These are phyloP conservation scores for Raddia guianensis DNA, from an alignment of 176 grass and related monocot species.

Conservation along the genomic window DNA sequence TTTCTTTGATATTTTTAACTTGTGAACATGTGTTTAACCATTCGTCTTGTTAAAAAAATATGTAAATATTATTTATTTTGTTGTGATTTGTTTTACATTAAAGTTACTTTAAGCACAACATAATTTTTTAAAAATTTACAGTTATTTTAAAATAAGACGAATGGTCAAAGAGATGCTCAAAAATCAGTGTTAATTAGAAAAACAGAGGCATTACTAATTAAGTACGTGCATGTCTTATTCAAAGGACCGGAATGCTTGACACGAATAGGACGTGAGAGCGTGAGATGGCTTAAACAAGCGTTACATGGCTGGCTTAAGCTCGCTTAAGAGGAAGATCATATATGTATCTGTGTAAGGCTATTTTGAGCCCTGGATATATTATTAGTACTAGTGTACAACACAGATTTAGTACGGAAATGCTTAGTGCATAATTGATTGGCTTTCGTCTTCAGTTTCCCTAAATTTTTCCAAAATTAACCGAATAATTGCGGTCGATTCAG, in stretches of 20 bases:
- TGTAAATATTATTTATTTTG: no score
- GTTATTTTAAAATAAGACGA: no score
- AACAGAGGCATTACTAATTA: no score
- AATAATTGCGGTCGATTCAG: conserved; percentile 2
- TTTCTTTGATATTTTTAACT: no score
- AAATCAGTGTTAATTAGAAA: no score
- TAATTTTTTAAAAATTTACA: no score
- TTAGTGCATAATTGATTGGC: neutral
- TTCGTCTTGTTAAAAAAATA: no score
- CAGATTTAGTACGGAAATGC: neutral
- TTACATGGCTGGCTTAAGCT: neutral
- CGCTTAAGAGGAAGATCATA: neutral
- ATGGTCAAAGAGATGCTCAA: no score
- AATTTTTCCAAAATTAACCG: neutral
- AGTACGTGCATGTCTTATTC: neutral
- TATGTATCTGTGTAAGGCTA: neutral
- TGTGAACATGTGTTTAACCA: no score
- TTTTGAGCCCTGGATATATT: neutral
- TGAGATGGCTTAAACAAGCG: neutral
- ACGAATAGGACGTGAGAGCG: neutral
- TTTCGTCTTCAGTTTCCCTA: neutral
- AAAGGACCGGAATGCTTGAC: neutral
- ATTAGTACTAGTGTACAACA: neutral
- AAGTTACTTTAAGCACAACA: no score
- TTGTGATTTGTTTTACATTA: no score